Evolutionary conservation across 164 flowering plant genomes (phyloP), one percentile per base, ranked within the genome.

Genomic region (Amborella trichopoda): DNA sequence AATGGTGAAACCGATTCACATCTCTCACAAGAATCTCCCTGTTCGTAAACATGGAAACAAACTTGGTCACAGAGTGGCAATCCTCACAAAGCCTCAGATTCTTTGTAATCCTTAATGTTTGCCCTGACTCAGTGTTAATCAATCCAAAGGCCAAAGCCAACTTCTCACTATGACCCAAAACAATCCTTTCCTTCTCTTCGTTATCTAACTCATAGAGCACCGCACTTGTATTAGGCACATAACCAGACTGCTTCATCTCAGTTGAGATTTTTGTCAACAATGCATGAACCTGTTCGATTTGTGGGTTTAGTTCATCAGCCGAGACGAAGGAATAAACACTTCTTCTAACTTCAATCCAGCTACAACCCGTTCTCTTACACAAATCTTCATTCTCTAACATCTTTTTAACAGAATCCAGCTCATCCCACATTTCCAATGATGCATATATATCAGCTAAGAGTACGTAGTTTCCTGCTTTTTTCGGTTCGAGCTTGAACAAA

Each of bases 401-500:
- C 25, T 25, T 49, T 39, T 34, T 56, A 23, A 48, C 45, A 26
- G 39, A 28, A 18, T 16, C 39, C 17, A 48, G 41, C 28, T 48
- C 42, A 16, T 55, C 53, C 47, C 47, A 33, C 48, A 22, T 27
- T 13, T 23, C 9, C n/a, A 33, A 22, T 12, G 13, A 28, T 20
- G 53, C 40, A 19, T 40, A 56, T 16, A 45, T 46, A 34, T 59
- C 48, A 4, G 56, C 56, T 12, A 59, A 28, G 38, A 59, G 52
- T 30, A 59, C 50, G 26, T 59, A 41, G 23, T 53, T 53, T 11
- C 56, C 51, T 45, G 62, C 62, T 38, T 59, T 59, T 12, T 14
- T 12, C 11, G 62, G 62, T 39, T 59, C 62, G 23, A 59, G 49
- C 26, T 52, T 52, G 26, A 59, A 59, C 39, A 59, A 52, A 13